Conservation (phyloP, 768 basidiomycete genomes). For the Psilocybe azurescens region DNA sequence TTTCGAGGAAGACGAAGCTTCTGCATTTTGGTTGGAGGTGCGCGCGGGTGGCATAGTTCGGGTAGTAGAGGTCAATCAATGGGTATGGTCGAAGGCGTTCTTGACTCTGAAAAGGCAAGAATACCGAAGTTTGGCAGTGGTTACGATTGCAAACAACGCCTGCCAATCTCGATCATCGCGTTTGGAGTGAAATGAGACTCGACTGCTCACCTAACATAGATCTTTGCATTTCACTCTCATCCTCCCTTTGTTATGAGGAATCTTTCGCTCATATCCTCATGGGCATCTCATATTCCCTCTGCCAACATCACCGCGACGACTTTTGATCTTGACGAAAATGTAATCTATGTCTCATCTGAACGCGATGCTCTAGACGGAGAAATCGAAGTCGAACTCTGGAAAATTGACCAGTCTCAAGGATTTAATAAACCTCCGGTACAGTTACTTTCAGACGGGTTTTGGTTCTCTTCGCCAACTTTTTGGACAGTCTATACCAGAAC, state of each 20-base stretch:
- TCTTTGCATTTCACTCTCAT: constrained; percentile 9
- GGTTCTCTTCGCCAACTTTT: neutral
- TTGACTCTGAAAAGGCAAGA: constrained; percentile 9
- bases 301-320: constrained; percentile 50
- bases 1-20: constrained; percentile 34
- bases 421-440: constrained; percentile 24
- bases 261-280: constrained; percentile 48
- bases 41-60: constrained; percentile 31
- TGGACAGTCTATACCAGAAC: constrained; percentile 27
- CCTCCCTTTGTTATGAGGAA: constrained; percentile 53
- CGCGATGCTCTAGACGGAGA: constrained; percentile 47
- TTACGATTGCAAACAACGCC: constrained; percentile 25
- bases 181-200: constrained; percentile 15
- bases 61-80: too few relatives aligned
- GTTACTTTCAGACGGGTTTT: neutral
- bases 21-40: constrained; percentile 22
- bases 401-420: constrained; percentile 30
- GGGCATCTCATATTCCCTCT: constrained; percentile 20
- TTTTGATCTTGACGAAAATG: constrained; percentile 69
- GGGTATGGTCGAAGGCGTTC: neutral
- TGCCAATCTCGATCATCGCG: constrained; percentile 22
- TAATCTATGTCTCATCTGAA: constrained; percentile 64
- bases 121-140: constrained; percentile 22
- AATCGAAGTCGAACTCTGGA: constrained; percentile 67
- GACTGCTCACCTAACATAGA: neutral